These are phyloP conservation scores for Colletotrichum neosansevieriae DNA, from an alignment of 2,329 filamentous ascomycete species.

Conservation along the genomic window DNA sequence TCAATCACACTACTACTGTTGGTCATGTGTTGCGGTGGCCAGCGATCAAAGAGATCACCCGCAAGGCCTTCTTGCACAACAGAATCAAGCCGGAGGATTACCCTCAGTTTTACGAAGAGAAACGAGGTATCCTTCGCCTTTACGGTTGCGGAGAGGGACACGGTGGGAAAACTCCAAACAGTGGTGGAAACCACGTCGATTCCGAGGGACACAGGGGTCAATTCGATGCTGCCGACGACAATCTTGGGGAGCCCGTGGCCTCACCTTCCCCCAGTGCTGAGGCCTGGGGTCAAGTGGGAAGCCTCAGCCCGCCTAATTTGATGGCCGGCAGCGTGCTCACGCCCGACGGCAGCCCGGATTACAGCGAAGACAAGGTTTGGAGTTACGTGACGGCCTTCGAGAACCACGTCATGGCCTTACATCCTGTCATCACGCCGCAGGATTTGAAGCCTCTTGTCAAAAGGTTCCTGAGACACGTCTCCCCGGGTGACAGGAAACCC, in stretches of 20 bases:
- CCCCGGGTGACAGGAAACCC: conserved; percentile 42
- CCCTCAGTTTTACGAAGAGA: conserved; percentile 81
- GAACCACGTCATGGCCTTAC: conserved; percentile 73
- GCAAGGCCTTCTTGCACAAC: conserved; percentile 58
- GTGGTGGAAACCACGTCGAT: background rate
- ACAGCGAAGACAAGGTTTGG: conserved; percentile 63
- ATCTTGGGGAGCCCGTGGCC: conserved; percentile 61
- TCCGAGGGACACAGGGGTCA: background rate
- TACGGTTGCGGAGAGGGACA: conserved; percentile 84
- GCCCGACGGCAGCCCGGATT: conserved; percentile 65
- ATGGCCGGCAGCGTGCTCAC: conserved; percentile 54
- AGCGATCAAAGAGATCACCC: conserved; percentile 74
- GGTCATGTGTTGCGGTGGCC: conserved; percentile 83
- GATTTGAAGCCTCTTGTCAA: conserved; percentile 66
- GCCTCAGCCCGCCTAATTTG: conserved; percentile 57
- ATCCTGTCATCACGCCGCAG: conserved; percentile 69
- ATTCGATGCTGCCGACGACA: conserved; percentile 59
- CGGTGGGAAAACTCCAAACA: conserved; percentile 59
- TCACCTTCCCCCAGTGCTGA: conserved; percentile 64
- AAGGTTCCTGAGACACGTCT: conserved; percentile 63
- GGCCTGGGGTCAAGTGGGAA: conserved; percentile 71
- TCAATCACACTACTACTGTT: conserved; percentile 91
- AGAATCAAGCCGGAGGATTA: conserved; percentile 74
- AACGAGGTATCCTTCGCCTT: conserved; percentile 78
- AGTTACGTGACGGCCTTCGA: conserved; percentile 69